Percentiles rank a stretch among this genome's conserved stretches.
These are phyloP conservation scores for Xylariaceae sp. DNA, from an alignment of 2,329 filamentous ascomycete genomes.

Conservation along the genomic window DNA sequence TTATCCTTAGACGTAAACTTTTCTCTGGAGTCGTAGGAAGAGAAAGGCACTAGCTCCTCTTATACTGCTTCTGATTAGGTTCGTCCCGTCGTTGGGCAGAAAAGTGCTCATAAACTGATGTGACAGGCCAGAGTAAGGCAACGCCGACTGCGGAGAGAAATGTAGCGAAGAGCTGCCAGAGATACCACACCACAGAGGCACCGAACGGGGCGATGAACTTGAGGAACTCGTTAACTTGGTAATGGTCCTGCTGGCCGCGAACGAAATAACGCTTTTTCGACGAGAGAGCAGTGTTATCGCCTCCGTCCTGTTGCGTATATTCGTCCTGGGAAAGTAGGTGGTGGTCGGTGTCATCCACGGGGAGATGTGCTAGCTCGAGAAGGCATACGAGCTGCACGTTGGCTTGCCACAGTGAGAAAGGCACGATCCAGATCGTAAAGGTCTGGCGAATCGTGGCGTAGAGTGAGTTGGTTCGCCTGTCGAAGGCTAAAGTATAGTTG, in stretches of 20 bases:
- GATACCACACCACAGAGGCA: conserved; percentile 56
- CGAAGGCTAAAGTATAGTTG: conserved; percentile 60
- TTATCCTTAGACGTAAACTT: no score
- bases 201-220: conserved; percentile 71
- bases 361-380: conserved; percentile 62
- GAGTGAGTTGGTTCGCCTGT: conserved; percentile 68
- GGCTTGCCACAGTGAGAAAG: conserved; percentile 67
- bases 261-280: conserved; percentile 68
- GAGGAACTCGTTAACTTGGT: conserved; percentile 77
- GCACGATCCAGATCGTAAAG: conserved; percentile 79
- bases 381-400: conserved; percentile 72
- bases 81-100: background rate
- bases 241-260: conserved; percentile 77
- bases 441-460: conserved; percentile 77
- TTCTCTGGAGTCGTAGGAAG: no score
- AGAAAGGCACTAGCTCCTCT: no score
- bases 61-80: no score
- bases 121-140: conserved; percentile 36
- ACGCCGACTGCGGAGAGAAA: conserved; percentile 68
- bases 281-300: conserved; percentile 29
- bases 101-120: conserved; percentile 10
- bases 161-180: conserved; percentile 70
- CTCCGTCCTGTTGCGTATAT: conserved; percentile 28
- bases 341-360: conserved; percentile 34
- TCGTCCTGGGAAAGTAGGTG: conserved; percentile 32